phyloP scores from a whole-genome alignment of 129 eudicot genomes.

The Flaveria robusta region DNA sequence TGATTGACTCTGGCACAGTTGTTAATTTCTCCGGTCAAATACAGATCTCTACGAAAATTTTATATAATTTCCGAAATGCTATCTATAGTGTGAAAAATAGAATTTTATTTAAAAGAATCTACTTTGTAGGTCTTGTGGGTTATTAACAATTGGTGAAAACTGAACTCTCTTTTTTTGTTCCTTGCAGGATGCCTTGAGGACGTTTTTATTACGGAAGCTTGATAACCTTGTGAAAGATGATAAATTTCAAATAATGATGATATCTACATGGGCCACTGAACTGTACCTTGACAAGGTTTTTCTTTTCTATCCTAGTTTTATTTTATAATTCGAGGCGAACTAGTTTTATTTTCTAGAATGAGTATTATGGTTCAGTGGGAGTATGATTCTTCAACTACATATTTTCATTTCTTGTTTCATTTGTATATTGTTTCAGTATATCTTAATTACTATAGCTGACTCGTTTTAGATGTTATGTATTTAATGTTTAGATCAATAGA shows the following conservation, averaged over 20 bases:
- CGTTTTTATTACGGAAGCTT: conserved; percentile 84
- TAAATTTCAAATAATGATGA: conserved; percentile 90
- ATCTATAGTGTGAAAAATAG: background rate
- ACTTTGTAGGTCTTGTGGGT: background rate
- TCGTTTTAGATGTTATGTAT: conserved; percentile 25
- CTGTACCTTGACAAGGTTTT: conserved; percentile 90
- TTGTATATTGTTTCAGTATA: background rate
- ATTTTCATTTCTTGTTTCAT: conserved; percentile 3
- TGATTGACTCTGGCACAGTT: conserved; percentile 6
- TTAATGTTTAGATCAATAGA: conserved; percentile 68
- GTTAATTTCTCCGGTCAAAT: conserved; percentile 1
- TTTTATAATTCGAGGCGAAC: background rate
- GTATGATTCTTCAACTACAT: conserved; percentile 3
- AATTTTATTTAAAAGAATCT: background rate
- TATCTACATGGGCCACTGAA: conserved; percentile 96
- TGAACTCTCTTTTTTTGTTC: conserved; percentile 3
- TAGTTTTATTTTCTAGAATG: background rate
- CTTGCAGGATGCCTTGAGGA: conserved; percentile 86
- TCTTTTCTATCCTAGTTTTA: conserved; percentile 16
- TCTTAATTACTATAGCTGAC: background rate
- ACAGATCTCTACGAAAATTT: background rate
- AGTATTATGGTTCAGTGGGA: background rate
- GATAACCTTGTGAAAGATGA: conserved; percentile 83
- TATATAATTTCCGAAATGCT: background rate
- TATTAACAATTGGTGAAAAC: conserved; percentile 3